Conservation (phyloP, 169 alveolate species). For the Neospora caninum region DNA sequence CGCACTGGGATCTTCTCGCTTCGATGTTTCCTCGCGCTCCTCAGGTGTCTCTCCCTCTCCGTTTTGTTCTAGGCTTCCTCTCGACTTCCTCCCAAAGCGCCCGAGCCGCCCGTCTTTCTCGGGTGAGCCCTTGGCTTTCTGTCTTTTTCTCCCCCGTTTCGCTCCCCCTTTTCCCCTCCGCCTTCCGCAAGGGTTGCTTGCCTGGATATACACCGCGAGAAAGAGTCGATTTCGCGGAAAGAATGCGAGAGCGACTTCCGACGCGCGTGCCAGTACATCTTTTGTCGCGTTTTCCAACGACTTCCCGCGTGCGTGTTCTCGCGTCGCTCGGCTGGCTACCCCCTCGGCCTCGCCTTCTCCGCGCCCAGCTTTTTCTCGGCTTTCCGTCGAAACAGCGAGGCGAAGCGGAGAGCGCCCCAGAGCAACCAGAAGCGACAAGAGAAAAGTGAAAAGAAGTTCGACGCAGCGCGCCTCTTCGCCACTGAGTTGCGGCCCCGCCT, state of each 20-base stretch:
- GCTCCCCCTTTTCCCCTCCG: too few relatives aligned
- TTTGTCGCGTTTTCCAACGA: background rate
- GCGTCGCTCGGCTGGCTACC: background rate
- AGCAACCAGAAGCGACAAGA: background rate
- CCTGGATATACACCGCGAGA: conserved; percentile 13
- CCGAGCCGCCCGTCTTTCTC: too few relatives aligned
- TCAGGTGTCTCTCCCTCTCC: too few relatives aligned
- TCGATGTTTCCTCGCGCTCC: too few relatives aligned
- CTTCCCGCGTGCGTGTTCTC: background rate
- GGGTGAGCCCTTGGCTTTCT: too few relatives aligned
- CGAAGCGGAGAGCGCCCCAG: background rate
- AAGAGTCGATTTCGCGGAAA: background rate
- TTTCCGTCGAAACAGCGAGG: background rate
- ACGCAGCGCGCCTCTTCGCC: conserved; percentile 6
- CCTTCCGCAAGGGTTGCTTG: too few relatives aligned
- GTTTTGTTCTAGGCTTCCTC: too few relatives aligned
- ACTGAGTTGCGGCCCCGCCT: background rate
- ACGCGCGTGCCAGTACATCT: background rate
- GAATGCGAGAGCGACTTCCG: background rate
- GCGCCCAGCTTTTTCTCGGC: background rate
- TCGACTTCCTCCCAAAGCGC: too few relatives aligned
- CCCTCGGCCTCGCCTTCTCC: background rate
- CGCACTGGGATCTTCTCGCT: too few relatives aligned
- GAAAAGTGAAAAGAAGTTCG: background rate
- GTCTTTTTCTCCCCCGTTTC: too few relatives aligned